A percentile compares a stretch with the other conserved stretches of the same genome.
phyloP scores from a whole-genome alignment of 2,329 filamentous ascomycete species.

The Penicillium fuscoglaucum region DNA sequence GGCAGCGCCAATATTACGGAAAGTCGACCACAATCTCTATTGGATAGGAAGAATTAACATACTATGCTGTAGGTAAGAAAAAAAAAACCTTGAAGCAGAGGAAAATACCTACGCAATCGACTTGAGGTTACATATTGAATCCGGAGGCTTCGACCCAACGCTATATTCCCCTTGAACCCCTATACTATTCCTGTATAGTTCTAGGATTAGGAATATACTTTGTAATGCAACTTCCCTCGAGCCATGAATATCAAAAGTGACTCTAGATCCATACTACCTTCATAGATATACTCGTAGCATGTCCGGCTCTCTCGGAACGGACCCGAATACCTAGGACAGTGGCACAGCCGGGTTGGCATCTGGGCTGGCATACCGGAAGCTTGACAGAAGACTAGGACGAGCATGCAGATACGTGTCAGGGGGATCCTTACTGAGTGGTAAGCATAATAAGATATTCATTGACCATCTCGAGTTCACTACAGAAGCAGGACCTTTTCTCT shows the following conservation, averaged over 20 bases:
- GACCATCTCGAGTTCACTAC: background rate
- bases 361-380: slow-evolving; percentile 1
- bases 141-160: background rate
- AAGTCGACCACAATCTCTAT: background rate
- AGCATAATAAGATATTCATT: background rate
- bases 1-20: slow-evolving; percentile 17
- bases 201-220: too few species aligned
- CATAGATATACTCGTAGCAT: background rate
- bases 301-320: background rate
- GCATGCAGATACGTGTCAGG: background rate
- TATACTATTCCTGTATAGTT: background rate
- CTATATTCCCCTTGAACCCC: background rate
- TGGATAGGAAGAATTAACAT: background rate
- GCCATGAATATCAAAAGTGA: background rate
- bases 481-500: too few species aligned
- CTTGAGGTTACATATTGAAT: background rate
- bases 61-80: background rate
- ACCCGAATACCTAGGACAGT: slow-evolving; percentile 5
- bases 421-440: background rate
- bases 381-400: background rate
- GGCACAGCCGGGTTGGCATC: slow-evolving; percentile 7
- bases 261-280: background rate
- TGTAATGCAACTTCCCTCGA: too few species aligned
- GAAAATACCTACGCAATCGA: background rate
- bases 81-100: background rate